Evolutionary conservation across 768 basidiomycete species (phyloP), one percentile per base, ranked within the genome.

Genomic region (Trametes meyenii): DNA sequence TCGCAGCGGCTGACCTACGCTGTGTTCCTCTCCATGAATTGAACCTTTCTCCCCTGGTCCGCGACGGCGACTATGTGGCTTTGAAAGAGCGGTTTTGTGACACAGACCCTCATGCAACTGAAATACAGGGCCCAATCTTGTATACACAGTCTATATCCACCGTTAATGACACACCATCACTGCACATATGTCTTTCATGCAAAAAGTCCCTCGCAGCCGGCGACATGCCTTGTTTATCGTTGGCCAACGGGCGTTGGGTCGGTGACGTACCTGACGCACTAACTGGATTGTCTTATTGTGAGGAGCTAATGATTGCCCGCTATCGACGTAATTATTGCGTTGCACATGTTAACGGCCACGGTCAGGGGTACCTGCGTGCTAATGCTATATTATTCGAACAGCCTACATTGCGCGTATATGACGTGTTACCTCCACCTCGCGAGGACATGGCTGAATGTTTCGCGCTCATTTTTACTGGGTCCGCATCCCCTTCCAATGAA

Each of bases 361-460:
- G 45, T 26, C 50, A 63, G 49, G 36, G 58, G 3, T 75, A 76
- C 53, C 75, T 79, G 75, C 63, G 54, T 0, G 75, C 74, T 0
- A 78, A 78, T 67, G 66, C 68, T 0, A 68, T 77, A 1, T 66
- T 69, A 14, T 78, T 74, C 63, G 64, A 67, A 5, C 67, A 68
- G 13, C 77, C 77, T 11, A 68, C 69, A 0, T 60, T 64, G 0
- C 75, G 72, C 40, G 60, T 79, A 0, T 77, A 76, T 58, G 11
- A 65, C n/a, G 58, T 24, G 3, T 56, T 79, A 0, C 78, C 78
- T 1, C 76, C 75, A 0, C 66, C 68, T 2, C 21, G 26, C 1
- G 63, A 66, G 2, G 76, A 79, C 3, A n/a, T 79, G 11, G 69
- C 74, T 52, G 70, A 76, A 3, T 65, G 74, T 0, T 56, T 77